These are phyloP conservation scores for Bocquillonia castaneifolia DNA, from an alignment of 441 rosid genomes.

Conservation along the genomic window DNA sequence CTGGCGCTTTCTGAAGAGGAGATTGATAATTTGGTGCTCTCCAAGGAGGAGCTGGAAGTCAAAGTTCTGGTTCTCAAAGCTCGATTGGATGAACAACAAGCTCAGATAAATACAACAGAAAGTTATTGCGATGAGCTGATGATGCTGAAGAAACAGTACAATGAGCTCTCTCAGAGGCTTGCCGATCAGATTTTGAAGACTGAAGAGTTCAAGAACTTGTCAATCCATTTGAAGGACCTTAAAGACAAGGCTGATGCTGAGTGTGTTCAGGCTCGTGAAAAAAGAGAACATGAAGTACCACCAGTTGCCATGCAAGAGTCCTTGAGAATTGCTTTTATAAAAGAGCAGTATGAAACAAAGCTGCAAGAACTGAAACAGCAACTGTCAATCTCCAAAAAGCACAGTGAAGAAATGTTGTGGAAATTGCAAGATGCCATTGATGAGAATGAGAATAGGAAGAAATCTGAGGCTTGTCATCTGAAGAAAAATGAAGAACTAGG, in stretches of 20 bases:
- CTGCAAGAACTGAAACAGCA: slow-evolving; percentile 84
- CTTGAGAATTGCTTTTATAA: slow-evolving; percentile 91
- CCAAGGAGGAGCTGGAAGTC: slow-evolving; percentile 60
- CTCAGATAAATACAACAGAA: slow-evolving; percentile 34
- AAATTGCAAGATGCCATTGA: slow-evolving; percentile 89
- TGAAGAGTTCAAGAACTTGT: slow-evolving; percentile 83
- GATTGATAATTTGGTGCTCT: slow-evolving; percentile 47
- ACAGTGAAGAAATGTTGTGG: slow-evolving; percentile 84
- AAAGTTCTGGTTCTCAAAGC: slow-evolving; percentile 47
- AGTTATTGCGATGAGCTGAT: slow-evolving; percentile 37
- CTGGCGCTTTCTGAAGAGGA: slow-evolving; percentile 49
- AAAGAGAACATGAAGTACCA: slow-evolving; percentile 50
- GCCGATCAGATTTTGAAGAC: slow-evolving; percentile 82
- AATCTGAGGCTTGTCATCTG: slow-evolving; percentile 67
- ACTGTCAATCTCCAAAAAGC: slow-evolving; percentile 76
- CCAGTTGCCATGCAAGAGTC: slow-evolving; percentile 76
- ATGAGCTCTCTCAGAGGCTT: slow-evolving; percentile 62
- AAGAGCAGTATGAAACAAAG: slow-evolving; percentile 85
- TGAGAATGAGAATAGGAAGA: slow-evolving; percentile 72
- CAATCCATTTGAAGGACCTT: slow-evolving; percentile 78
- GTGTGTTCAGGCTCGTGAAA: slow-evolving; percentile 50
- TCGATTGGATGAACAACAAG: slow-evolving; percentile 50
- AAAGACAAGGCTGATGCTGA: slow-evolving; percentile 86
- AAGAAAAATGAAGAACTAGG: slow-evolving; percentile 82
- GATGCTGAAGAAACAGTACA: slow-evolving; percentile 44